Conservation (phyloP, 306 rosid genomes). For the Glycyrrhiza uralensis region DNA sequence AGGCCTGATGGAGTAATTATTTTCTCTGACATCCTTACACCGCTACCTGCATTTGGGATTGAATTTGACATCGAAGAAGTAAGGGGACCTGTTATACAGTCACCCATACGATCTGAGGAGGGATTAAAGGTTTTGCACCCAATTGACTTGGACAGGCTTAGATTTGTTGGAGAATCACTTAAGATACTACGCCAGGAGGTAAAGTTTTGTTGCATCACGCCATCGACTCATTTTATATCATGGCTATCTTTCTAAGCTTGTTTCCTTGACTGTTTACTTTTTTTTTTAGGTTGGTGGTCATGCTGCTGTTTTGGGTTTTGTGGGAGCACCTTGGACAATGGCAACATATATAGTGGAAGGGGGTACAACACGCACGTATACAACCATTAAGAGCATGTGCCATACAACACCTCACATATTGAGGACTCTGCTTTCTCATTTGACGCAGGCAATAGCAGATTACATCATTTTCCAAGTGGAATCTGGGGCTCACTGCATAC, state of each 20-base stretch:
- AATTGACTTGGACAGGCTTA: conserved; percentile 74
- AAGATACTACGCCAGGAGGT: conserved; percentile 76
- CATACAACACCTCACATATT: conserved; percentile 86
- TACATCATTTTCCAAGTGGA: conserved; percentile 82
- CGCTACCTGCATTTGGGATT: conserved; percentile 92
- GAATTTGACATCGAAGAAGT: conserved; percentile 93
- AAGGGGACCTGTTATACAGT: conserved; percentile 87
- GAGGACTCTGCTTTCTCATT: conserved; percentile 82
- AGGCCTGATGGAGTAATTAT: conserved; percentile 95
- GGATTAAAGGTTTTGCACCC: conserved; percentile 77
- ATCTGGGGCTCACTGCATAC: conserved; percentile 96
- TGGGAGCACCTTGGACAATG: conserved; percentile 98
- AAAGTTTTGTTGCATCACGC: conserved; percentile 4
- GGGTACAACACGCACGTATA: conserved; percentile 82
- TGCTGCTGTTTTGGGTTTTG: conserved; percentile 97
- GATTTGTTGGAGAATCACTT: conserved; percentile 84
- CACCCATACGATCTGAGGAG: conserved; percentile 80
- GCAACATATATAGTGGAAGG: conserved; percentile 99
- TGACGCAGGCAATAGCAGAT: conserved; percentile 80
- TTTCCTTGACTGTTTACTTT: conserved; percentile 10
- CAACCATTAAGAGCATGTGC: conserved; percentile 92
- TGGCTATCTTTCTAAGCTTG: background rate
- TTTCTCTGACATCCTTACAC: conserved; percentile 95
- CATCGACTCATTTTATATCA: conserved; percentile 9
- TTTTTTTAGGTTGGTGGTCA: conserved; percentile 65